Percentiles rank a stretch among this genome's conserved stretches.
phyloP scores from a whole-genome alignment of 2,329 filamentous ascomycete genomes.

The Diaporthe helianthi region DNA sequence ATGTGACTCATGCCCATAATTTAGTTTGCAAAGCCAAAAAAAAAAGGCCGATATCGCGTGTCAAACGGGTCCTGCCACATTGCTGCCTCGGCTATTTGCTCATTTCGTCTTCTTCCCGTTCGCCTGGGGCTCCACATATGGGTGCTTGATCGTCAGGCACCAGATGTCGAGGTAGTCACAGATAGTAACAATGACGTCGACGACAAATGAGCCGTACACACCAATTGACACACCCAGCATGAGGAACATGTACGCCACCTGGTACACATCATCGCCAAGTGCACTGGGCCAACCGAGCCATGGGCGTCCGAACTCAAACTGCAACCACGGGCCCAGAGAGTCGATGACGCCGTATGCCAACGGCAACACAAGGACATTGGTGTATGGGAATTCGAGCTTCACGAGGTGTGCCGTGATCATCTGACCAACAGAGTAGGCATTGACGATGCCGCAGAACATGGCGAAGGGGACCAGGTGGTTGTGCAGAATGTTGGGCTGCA shows the following conservation, averaged over 20 bases:
- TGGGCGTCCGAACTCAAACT: slow-evolving; percentile 59
- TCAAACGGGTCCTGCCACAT: neutral
- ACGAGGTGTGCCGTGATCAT: slow-evolving; percentile 96
- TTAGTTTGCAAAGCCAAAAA: neutral
- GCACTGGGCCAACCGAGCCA: slow-evolving; percentile 80
- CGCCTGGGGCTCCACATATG: slow-evolving; percentile 54
- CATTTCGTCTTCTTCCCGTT: slow-evolving; percentile 32
- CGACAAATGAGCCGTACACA: slow-evolving; percentile 96
- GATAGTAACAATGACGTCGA: slow-evolving; percentile 96
- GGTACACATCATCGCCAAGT: slow-evolving; percentile 79
- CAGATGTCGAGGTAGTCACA: slow-evolving; percentile 98
- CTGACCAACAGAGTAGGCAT: slow-evolving; percentile 92
- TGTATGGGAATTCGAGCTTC: slow-evolving; percentile 86
- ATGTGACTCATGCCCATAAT: neutral
- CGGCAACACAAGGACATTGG: slow-evolving; percentile 83
- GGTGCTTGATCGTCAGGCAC: slow-evolving; percentile 97
- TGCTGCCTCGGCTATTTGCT: neutral
- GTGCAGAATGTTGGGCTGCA: slow-evolving; percentile 84
- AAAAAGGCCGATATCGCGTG: neutral
- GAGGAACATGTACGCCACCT: slow-evolving; percentile 89
- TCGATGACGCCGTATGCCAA: slow-evolving; percentile 82
- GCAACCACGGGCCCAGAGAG: slow-evolving; percentile 74
- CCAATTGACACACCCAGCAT: slow-evolving; percentile 85
- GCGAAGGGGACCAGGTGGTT: slow-evolving; percentile 88
- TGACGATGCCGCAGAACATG: slow-evolving; percentile 87